These are phyloP conservation scores for Phytophthora nicotianae DNA, from an alignment of 352 stramenopile species.

Conservation along the genomic window DNA sequence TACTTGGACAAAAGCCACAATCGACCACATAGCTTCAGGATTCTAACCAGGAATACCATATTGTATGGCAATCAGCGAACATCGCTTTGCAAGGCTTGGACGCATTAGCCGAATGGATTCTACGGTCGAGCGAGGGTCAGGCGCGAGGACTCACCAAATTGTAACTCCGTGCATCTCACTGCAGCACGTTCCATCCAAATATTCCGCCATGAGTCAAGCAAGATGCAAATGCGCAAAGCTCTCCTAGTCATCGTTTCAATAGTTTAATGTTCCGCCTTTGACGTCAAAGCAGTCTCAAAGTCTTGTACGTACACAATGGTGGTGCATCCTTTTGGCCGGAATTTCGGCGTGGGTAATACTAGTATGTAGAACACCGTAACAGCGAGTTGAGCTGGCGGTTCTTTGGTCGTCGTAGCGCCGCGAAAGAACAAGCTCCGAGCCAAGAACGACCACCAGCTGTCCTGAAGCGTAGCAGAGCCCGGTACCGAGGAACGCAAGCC, in stretches of 20 bases:
- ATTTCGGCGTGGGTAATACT: conserved; percentile 9
- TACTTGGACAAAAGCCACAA: conserved; percentile 10
- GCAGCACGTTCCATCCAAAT: conserved; percentile 1
- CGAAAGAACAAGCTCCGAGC: conserved; percentile 21
- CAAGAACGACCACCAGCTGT: conserved; percentile 15
- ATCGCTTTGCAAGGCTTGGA: background rate
- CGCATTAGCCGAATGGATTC: conserved; percentile 16
- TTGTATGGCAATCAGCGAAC: conserved; percentile 19
- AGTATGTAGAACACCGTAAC: too few species aligned
- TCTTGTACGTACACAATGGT: background rate
- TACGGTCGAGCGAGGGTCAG: conserved; percentile 17
- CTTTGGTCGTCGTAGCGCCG: conserved; percentile 15
- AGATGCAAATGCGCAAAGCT: background rate
- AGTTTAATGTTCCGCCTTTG: background rate
- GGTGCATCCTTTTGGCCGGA: conserved; percentile 7
- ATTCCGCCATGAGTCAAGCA: background rate
- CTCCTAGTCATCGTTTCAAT: background rate
- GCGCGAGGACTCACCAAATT: conserved; percentile 19
- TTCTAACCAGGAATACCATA: conserved; percentile 6
- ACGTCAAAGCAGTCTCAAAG: background rate
- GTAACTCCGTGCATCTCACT: background rate
- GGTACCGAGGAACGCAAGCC: conserved; percentile 13
- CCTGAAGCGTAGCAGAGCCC: conserved; percentile 6
- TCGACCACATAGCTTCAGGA: conserved; percentile 17
- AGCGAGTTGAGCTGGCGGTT: conserved; percentile 17